Evolutionary conservation across 2,329 filamentous ascomycete species (phyloP).

Genomic region (Trichophyton equinum): DNA sequence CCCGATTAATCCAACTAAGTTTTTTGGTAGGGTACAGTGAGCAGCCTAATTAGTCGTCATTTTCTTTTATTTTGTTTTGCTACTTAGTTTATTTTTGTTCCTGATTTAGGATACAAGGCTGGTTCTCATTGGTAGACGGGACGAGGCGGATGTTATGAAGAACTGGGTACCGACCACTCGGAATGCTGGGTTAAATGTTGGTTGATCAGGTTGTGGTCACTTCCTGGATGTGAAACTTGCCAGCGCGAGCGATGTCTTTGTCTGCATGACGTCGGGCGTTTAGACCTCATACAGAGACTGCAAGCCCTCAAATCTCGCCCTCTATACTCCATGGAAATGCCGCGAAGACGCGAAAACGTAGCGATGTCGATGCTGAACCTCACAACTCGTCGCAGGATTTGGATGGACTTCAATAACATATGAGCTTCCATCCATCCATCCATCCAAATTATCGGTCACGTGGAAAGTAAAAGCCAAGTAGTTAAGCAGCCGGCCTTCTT

Average conservation of each 20-base stretch:
- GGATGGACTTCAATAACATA: not conserved
- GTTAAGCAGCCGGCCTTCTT: not conserved
- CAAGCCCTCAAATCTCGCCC: not conserved
- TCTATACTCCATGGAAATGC: not conserved
- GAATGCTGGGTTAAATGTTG: slow-evolving; percentile 2
- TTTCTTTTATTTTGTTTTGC: not conserved
- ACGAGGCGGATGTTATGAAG: not conserved
- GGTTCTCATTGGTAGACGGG: not conserved
- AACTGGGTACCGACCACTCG: not conserved
- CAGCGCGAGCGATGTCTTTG: not conserved
- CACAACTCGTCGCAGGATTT: not conserved
- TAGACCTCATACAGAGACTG: not conserved
- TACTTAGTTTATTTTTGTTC: not conserved
- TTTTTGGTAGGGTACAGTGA: not conserved
- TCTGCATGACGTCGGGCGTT: not conserved
- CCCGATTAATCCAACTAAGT: not conserved
- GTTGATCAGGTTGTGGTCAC: not conserved
- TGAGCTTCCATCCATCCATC: not conserved
- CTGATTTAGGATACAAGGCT: not conserved
- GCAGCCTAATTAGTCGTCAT: not conserved
- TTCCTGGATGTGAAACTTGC: not conserved
- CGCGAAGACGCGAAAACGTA: too few relatives aligned
- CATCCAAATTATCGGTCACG: not conserved
- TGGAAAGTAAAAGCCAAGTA: not conserved
- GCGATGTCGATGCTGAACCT: too few relatives aligned